Conservation (phyloP, 805 yeast genomes). For the Metschnikowia lunata region DNA sequence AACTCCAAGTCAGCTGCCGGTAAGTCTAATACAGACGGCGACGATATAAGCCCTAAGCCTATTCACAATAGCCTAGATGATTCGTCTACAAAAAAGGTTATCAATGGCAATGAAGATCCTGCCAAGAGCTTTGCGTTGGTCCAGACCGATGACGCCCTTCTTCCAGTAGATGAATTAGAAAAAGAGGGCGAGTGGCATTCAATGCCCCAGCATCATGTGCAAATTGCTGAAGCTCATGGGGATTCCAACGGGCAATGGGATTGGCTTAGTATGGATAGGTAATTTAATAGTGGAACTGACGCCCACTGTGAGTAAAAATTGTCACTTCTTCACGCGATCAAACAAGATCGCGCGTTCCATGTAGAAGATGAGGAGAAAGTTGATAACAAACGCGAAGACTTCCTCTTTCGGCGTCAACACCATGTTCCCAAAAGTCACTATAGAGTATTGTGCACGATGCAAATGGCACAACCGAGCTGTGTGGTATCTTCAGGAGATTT, state of each 20-base stretch:
- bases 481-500: slow-evolving; percentile 81
- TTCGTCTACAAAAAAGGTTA: background rate
- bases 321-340: too few relatives aligned
- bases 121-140: background rate
- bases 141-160: slow-evolving; percentile 5
- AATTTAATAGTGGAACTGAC: background rate
- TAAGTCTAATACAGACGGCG: slow-evolving; percentile 38
- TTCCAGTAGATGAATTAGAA: slow-evolving; percentile 11
- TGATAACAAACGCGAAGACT: too few relatives aligned
- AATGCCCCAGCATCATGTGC: slow-evolving; percentile 13
- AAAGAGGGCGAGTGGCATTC: slow-evolving; percentile 18
- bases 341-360: too few relatives aligned
- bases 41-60: slow-evolving; percentile 47
- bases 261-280: slow-evolving; percentile 44
- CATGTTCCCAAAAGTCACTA: slow-evolving; percentile 53
- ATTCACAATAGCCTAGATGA: slow-evolving; percentile 14
- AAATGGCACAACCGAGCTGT: slow-evolving; percentile 86
- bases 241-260: slow-evolving; percentile 35
- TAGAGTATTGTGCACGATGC: slow-evolving; percentile 76
- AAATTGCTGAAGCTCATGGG: slow-evolving; percentile 10
- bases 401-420: background rate
- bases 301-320: too few relatives aligned
- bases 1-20: background rate
- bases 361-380: too few relatives aligned
- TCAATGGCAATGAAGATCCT: too few relatives aligned